Conservation (phyloP, 495 filamentous ascomycete species). For the Talaromyces nanjingensis region DNA sequence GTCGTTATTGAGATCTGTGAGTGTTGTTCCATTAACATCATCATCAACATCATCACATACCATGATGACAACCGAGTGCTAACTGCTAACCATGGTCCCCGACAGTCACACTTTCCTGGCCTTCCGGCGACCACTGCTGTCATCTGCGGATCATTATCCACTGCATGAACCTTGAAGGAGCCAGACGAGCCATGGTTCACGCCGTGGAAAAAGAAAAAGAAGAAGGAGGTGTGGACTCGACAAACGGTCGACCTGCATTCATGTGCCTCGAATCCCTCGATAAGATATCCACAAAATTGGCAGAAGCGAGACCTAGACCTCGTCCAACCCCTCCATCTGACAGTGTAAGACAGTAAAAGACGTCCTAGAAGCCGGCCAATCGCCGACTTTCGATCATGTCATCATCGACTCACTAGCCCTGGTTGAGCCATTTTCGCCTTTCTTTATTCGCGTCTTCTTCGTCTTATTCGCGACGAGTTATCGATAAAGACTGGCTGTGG, state of each 20-base stretch:
- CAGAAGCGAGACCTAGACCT: not conserved
- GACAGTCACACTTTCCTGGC: not conserved
- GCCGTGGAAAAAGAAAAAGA: not conserved
- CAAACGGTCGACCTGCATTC: conserved; percentile 1
- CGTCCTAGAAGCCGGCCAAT: not conserved
- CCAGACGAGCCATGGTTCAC: conserved; percentile 6
- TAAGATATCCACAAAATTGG: not conserved
- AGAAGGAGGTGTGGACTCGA: not conserved
- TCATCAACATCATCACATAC: not conserved
- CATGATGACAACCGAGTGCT: not conserved
- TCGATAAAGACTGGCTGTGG: not conserved
- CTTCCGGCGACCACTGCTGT: not conserved
- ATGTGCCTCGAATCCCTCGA: not conserved
- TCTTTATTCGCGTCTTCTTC: not conserved
- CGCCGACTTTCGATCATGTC: not conserved
- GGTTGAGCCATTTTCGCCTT: not conserved
- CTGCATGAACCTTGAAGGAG: not conserved
- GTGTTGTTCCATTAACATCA: too few species aligned
- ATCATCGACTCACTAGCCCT: not conserved
- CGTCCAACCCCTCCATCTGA: not conserved
- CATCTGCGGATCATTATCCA: conserved; percentile 6
- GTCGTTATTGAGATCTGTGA: not conserved
- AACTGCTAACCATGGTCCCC: not conserved
- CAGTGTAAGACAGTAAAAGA: not conserved
- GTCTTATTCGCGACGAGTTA: not conserved